Conservation (phyloP, 2,329 filamentous ascomycete genomes). For the Hymenoscyphus fructigenus region DNA sequence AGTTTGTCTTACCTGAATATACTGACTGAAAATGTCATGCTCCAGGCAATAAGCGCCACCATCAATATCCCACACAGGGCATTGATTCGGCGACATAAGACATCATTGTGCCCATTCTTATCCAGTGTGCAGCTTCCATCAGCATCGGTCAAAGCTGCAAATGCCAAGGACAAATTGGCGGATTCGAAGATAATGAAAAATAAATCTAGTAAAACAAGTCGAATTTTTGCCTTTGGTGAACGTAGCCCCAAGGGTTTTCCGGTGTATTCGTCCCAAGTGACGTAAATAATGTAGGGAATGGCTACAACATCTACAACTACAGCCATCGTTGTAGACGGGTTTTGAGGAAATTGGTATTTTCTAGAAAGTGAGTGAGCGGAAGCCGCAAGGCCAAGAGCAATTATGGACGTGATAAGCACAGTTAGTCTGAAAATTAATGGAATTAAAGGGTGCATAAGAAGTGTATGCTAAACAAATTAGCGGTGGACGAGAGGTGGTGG, state of each 20-base stretch:
- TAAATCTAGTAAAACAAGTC: slow-evolving; percentile 85
- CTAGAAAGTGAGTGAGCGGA: slow-evolving; percentile 63
- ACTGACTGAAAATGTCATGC: slow-evolving; percentile 84
- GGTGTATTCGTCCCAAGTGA: slow-evolving; percentile 95
- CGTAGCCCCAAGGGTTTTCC: slow-evolving; percentile 89
- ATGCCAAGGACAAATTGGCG: slow-evolving; percentile 86
- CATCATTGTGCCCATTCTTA: slow-evolving; percentile 38
- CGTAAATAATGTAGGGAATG: slow-evolving; percentile 86
- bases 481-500: background rate
- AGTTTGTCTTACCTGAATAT: slow-evolving; percentile 58
- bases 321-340: slow-evolving; percentile 80
- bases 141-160: slow-evolving; percentile 71
- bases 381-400: slow-evolving; percentile 75
- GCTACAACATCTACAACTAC: slow-evolving; percentile 87
- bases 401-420: slow-evolving; percentile 78
- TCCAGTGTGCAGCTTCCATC: slow-evolving; percentile 55
- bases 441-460: slow-evolving; percentile 60
- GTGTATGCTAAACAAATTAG: slow-evolving; percentile 28
- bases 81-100: slow-evolving; percentile 63
- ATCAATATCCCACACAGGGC: slow-evolving; percentile 77
- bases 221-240: slow-evolving; percentile 79
- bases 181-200: slow-evolving; percentile 98
- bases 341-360: slow-evolving; percentile 50
- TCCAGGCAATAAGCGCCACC: slow-evolving; percentile 83
- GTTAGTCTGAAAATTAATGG: slow-evolving; percentile 80